Conservation (phyloP, 192 early-diverging fungal genomes). For the Polychytrium aggregatum region DNA sequence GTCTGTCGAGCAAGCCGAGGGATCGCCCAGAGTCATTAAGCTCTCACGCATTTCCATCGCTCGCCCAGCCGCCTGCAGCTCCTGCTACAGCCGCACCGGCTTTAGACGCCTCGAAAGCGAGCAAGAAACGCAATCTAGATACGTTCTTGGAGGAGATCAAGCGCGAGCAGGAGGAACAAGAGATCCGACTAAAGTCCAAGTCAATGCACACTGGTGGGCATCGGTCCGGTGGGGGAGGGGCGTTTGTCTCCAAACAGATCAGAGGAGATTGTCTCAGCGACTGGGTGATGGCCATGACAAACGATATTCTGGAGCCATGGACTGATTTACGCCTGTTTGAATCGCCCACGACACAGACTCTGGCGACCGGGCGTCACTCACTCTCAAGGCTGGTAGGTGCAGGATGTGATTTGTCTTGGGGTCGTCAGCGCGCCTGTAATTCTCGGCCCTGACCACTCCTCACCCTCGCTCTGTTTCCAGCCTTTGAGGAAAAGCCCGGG, state of each 20-base stretch:
- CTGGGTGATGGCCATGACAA: neutral
- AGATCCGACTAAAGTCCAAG: conserved; percentile 28
- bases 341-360: neutral
- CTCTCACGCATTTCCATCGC: neutral
- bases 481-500: conserved; percentile 27
- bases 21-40: neutral
- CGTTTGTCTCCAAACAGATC: neutral
- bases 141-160: conserved; percentile 77
- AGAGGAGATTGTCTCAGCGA: neutral
- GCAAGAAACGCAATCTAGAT: conserved; percentile 75
- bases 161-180: conserved; percentile 57
- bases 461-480: neutral
- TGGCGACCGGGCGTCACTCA: neutral
- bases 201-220: conserved; percentile 16
- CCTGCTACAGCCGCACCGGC: too few relatives aligned
- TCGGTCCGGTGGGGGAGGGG: conserved; percentile 10
- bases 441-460: neutral
- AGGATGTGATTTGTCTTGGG: neutral
- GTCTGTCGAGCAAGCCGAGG: neutral
- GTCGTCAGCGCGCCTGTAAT: neutral
- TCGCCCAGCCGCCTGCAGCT: neutral
- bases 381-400: conserved; percentile 4
- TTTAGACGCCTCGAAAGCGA: conserved; percentile 29
- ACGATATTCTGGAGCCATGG: neutral
- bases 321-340: neutral